Percentiles rank a stretch among this genome's conserved stretches.
Evolutionary conservation across 805 yeast species (phyloP).

Genomic region (Candida hispaniensis): DNA sequence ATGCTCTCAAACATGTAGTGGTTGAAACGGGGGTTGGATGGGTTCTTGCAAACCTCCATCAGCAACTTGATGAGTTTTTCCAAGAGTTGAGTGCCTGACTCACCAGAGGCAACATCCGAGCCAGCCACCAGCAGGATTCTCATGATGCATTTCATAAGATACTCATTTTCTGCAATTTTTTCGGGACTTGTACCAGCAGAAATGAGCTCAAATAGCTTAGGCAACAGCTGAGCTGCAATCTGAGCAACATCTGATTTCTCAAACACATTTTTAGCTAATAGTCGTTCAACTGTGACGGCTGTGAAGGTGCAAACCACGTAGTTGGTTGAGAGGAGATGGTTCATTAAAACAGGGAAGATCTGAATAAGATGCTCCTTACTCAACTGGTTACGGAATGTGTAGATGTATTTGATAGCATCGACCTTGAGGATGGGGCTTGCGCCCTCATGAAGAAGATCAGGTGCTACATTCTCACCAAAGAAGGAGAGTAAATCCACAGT

Average conservation of each 20-base stretch:
- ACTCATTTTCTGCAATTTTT: conserved; percentile 90
- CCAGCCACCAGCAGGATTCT: conserved; percentile 61
- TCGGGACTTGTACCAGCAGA: conserved; percentile 54
- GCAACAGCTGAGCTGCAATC: conserved; percentile 49
- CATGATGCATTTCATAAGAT: conserved; percentile 80
- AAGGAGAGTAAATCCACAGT: conserved; percentile 79
- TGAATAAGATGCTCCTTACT: conserved; percentile 73
- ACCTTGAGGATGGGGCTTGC: conserved; percentile 73
- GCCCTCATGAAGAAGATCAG: conserved; percentile 51
- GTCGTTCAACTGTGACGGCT: conserved; percentile 83
- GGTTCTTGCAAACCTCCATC: conserved; percentile 66
- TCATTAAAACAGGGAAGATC: conserved; percentile 66
- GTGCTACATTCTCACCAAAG: conserved; percentile 69
- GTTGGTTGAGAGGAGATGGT: conserved; percentile 52
- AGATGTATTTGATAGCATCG: conserved; percentile 86
- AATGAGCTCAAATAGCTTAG: conserved; percentile 56
- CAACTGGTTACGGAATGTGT: conserved; percentile 83
- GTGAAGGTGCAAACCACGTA: conserved; percentile 89
- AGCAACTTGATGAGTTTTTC: conserved; percentile 62
- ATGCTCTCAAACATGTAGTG: conserved; percentile 87
- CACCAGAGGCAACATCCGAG: conserved; percentile 23
- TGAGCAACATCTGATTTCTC: conserved; percentile 57
- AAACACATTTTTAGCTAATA: conserved; percentile 62
- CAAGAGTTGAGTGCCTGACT: conserved; percentile 39
- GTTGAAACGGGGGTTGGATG: conserved; percentile 88